Percentiles rank a stretch among this genome's conserved stretches.
Conservation (phyloP, 768 basidiomycete genomes). For the Termitomyces sp. region DNA sequence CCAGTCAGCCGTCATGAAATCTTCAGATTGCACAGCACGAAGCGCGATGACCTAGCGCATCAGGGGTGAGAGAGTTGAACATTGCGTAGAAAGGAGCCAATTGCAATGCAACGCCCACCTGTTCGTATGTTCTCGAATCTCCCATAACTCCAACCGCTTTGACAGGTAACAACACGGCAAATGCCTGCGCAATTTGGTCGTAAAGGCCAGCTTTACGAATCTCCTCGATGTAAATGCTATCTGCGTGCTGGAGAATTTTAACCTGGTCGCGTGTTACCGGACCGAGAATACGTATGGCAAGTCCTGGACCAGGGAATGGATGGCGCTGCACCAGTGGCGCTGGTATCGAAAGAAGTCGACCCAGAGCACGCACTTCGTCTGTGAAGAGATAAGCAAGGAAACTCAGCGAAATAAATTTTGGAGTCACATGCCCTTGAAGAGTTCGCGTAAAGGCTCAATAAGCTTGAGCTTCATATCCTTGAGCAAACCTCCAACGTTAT, state of each 20-base stretch:
- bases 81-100: not conserved
- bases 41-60: conserved; percentile 77
- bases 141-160: conserved; percentile 98
- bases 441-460: conserved; percentile 94
- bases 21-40: conserved; percentile 95
- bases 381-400: conserved; percentile 3
- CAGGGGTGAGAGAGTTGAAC: conserved; percentile 6
- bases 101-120: conserved; percentile 39
- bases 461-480: conserved; percentile 99
- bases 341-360: conserved; percentile 88
- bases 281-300: conserved; percentile 96
- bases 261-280: conserved; percentile 95
- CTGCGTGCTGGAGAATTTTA: conserved; percentile 84
- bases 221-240: conserved; percentile 96
- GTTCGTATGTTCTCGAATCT: conserved; percentile 94
- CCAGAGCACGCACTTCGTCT: conserved; percentile 96
- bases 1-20: conserved; percentile 99
- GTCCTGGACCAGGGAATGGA: conserved; percentile 97
- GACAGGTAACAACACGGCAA: conserved; percentile 92
- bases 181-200: conserved; percentile 92
- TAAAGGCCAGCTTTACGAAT: conserved; percentile 92
- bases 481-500: conserved; percentile 95
- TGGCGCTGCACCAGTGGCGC: conserved; percentile 92
- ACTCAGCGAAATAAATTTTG: not conserved
- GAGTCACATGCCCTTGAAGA: conserved; percentile 84